Conservation (phyloP, 768 basidiomycete genomes). For the Vararia minispora region DNA sequence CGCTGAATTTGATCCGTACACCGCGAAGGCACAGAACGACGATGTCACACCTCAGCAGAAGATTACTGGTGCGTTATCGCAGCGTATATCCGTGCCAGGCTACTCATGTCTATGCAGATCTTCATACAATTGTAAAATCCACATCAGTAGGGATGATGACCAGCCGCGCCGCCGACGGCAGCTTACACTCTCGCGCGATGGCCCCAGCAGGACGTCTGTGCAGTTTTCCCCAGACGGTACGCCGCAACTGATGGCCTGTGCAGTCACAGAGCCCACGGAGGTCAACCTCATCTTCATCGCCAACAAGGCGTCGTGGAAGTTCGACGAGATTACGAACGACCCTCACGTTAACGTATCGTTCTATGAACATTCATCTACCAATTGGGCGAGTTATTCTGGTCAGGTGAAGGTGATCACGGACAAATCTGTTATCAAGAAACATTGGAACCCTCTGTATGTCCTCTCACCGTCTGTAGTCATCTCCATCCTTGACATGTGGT, state of each 20-base stretch:
- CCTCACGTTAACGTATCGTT: conserved; percentile 74
- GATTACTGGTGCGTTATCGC: conserved; percentile 35
- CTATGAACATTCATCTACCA: conserved; percentile 54
- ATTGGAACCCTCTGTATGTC: conserved; percentile 45
- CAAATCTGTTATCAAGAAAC: conserved; percentile 47
- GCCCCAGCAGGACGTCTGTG: conserved; percentile 51
- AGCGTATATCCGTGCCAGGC: not conserved
- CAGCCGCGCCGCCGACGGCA: conserved; percentile 54
- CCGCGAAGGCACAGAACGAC: conserved; percentile 49
- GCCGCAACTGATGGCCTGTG: not conserved
- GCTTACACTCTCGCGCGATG: conserved; percentile 78
- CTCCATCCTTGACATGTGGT: not conserved
- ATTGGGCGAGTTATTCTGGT: conserved; percentile 75
- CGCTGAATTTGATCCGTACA: conserved; percentile 62
- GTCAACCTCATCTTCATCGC: conserved; percentile 57
- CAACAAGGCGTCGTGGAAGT: conserved; percentile 65
- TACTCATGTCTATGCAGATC: conserved; percentile 24
- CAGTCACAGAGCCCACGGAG: conserved; percentile 30
- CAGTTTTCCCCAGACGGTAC: not conserved
- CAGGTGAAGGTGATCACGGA: conserved; percentile 57
- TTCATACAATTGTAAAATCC: conserved; percentile 52
- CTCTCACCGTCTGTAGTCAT: not conserved
- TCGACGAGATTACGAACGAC: conserved; percentile 68
- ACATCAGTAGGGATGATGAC: conserved; percentile 70
- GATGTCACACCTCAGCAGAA: conserved; percentile 50